Evolutionary conservation across 1,284 basidiomycete species (phyloP).

Genomic region (Lentinula novae-zelandiae): DNA sequence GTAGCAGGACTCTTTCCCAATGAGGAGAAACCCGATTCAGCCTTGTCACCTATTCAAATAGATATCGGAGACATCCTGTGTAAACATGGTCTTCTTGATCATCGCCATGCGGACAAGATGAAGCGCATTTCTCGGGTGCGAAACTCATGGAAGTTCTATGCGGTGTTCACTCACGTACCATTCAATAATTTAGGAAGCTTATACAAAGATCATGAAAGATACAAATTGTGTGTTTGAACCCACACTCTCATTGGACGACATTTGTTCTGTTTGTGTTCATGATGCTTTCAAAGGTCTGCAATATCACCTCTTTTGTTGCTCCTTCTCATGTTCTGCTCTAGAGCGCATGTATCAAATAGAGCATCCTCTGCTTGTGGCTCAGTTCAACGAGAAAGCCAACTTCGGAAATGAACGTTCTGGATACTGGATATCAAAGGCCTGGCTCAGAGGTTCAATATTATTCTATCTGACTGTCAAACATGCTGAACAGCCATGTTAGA

Average conservation of each 20-base stretch:
- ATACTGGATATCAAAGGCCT: conserved; percentile 73
- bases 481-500: conserved; percentile 36
- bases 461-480: conserved; percentile 1
- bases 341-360: conserved; percentile 64
- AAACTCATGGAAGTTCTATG: conserved; percentile 9
- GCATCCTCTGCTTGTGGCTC: conserved; percentile 56
- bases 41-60: conserved; percentile 11
- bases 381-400: conserved; percentile 50
- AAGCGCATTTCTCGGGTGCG: conserved; percentile 58
- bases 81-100: conserved; percentile 55
- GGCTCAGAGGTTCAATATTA: conserved; percentile 62
- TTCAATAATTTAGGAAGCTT: conserved; percentile 38
- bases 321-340: conserved; percentile 23
- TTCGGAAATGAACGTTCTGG: conserved; percentile 40
- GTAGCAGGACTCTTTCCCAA: conserved; percentile 6
- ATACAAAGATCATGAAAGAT: conserved; percentile 39
- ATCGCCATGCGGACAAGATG: conserved; percentile 52
- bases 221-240: conserved; percentile 49
- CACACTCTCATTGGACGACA: conserved; percentile 39
- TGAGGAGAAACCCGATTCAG: conserved; percentile 19
- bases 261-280: conserved; percentile 62
- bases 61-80: conserved; percentile 48
- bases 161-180: conserved; percentile 8
- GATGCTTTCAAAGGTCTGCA: conserved; percentile 54
- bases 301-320: background rate